phyloP scores from a whole-genome alignment of 2,329 filamentous ascomycete genomes.

The Pseudogymnoascus sp. region DNA sequence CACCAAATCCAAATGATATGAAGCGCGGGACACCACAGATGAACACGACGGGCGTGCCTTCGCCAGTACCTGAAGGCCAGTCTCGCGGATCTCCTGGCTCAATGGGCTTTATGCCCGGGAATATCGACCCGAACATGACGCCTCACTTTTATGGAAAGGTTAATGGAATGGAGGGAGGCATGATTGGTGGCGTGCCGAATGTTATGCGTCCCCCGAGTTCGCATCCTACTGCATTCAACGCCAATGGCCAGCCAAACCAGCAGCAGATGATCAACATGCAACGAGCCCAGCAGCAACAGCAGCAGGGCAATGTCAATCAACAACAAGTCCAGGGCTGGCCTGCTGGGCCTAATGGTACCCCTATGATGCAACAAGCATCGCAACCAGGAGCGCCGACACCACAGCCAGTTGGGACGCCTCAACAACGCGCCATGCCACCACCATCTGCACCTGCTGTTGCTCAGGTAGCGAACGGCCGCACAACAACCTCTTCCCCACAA shows the following conservation, averaged over 20 bases:
- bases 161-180: constrained; percentile 41
- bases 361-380: constrained; percentile 38
- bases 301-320: constrained; percentile 18
- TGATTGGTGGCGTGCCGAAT: constrained; percentile 49
- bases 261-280: constrained; percentile 54
- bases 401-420: constrained; percentile 49
- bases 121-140: constrained; percentile 53
- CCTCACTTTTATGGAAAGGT: constrained; percentile 52
- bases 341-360: constrained; percentile 29
- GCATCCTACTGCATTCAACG: constrained; percentile 51
- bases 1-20: constrained; percentile 70
- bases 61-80: constrained; percentile 62
- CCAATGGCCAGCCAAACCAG: constrained; percentile 42
- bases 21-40: constrained; percentile 70
- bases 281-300: constrained; percentile 30
- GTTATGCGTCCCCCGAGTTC: constrained; percentile 61
- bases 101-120: constrained; percentile 54
- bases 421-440: constrained; percentile 61
- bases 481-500: constrained; percentile 53
- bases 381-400: constrained; percentile 29
- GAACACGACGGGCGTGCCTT: constrained; percentile 59
- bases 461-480: constrained; percentile 45
- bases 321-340: constrained; percentile 23
- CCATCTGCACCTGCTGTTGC: constrained; percentile 46
- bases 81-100: constrained; percentile 55